phyloP scores from a whole-genome alignment of 306 rosid genomes.

The Rubus idaeus region DNA sequence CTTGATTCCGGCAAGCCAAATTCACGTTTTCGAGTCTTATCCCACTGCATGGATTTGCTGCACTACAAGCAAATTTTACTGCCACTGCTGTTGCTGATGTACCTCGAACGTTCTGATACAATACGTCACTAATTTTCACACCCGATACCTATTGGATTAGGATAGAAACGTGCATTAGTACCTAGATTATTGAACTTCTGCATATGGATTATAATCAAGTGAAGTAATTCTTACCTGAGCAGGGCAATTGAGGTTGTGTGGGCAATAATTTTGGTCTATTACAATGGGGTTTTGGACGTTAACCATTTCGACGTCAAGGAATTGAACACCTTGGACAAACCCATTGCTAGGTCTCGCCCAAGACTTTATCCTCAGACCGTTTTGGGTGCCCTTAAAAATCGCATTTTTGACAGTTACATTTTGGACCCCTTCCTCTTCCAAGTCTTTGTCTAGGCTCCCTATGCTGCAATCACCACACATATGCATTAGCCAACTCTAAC shows the following conservation, averaged over 20 bases:
- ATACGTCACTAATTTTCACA: background rate
- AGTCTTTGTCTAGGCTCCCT: conserved; percentile 25
- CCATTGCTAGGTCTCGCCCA: conserved; percentile 26
- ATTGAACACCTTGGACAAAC: conserved; percentile 23
- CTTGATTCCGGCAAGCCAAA: conserved; percentile 3
- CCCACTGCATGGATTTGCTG: conserved; percentile 21
- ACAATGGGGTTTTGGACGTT: conserved; percentile 27
- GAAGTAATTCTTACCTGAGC: background rate
- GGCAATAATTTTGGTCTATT: conserved; percentile 30
- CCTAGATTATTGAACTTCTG: background rate
- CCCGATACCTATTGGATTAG: background rate
- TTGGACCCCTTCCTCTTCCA: conserved; percentile 34
- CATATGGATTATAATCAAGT: background rate
- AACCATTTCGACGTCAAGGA: conserved; percentile 17
- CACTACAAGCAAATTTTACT: conserved; percentile 17
- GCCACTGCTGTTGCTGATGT: conserved; percentile 22
- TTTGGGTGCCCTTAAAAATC: conserved; percentile 5
- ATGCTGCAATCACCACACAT: background rate
- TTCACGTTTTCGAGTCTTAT: conserved; percentile 13
- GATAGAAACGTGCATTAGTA: background rate
- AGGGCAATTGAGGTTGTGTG: conserved; percentile 22
- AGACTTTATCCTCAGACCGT: conserved; percentile 31
- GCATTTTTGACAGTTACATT: conserved; percentile 19
- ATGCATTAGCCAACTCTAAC: background rate
- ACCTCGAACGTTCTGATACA: conserved; percentile 12